Conservation (phyloP, 495 filamentous ascomycete genomes). For the Diplogelasinospora grovesii region DNA sequence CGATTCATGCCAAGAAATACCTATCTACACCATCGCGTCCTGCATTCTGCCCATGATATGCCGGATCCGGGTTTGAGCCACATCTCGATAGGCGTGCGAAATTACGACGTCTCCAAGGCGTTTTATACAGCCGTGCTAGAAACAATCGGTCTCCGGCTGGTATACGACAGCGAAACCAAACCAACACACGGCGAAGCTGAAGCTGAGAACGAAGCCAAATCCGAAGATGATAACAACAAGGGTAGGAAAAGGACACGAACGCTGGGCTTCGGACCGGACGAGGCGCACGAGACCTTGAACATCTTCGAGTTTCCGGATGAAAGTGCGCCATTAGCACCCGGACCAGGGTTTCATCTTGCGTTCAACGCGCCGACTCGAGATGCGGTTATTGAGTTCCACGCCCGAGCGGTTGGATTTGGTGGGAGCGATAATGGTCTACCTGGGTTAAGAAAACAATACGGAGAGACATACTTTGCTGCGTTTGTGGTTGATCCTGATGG, state of each 20-base stretch:
- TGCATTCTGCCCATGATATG: no score
- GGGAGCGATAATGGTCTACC: conserved; percentile 31
- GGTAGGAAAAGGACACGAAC: conserved; percentile 13
- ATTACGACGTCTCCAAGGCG: conserved; percentile 21
- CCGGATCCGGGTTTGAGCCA: no score
- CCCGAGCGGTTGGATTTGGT: conserved; percentile 26
- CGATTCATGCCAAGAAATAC: no score
- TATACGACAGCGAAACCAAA: conserved; percentile 32
- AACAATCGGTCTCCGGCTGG: conserved; percentile 24
- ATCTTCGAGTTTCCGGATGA: conserved; percentile 24
- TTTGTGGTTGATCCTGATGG: conserved; percentile 38
- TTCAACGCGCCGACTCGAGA: conserved; percentile 27
- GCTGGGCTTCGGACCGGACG: conserved; percentile 26
- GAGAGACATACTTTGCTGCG: conserved; percentile 33
- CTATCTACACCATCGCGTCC: no score
- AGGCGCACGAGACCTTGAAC: conserved; percentile 24
- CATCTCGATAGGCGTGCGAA: conserved; percentile 26
- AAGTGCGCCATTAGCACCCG: conserved; percentile 15
- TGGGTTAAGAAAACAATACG: conserved; percentile 30
- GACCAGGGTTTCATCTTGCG: conserved; percentile 28
- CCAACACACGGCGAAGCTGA: no score
- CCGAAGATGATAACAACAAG: background rate
- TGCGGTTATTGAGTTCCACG: conserved; percentile 33
- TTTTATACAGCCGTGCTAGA: conserved; percentile 27
- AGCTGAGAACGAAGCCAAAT: background rate